phyloP scores from a whole-genome alignment of 2,329 filamentous ascomycete species.

The Sporothrix phasma region DNA sequence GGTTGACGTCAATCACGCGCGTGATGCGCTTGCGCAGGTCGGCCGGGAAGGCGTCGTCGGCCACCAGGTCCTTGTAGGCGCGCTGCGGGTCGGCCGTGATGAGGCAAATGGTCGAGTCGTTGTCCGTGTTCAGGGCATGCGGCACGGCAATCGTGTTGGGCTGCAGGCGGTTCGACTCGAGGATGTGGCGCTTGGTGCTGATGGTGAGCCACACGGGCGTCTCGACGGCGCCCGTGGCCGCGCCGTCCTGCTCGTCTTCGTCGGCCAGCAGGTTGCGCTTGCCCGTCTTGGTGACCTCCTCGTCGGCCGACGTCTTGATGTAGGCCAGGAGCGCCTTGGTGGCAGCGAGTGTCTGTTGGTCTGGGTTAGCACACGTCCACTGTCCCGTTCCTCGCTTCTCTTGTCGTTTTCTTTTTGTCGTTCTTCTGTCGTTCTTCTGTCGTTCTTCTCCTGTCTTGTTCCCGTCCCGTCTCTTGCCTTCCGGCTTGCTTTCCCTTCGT shows the following conservation, averaged over 20 bases:
- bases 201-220: constrained; percentile 52
- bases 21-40: constrained; percentile 58
- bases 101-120: constrained; percentile 65
- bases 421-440: not conserved
- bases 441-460: no score
- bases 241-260: constrained; percentile 29
- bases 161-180: constrained; percentile 69
- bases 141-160: constrained; percentile 73
- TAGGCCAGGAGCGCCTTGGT: constrained; percentile 52
- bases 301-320: constrained; percentile 47
- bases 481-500: no score
- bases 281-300: constrained; percentile 34
- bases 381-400: not conserved
- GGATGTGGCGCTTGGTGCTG: constrained; percentile 55
- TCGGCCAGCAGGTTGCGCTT: constrained; percentile 49
- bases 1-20: constrained; percentile 69
- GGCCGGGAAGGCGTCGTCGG: constrained; percentile 59
- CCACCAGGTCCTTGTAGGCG: constrained; percentile 80
- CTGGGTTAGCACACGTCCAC: not conserved
- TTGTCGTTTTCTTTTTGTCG: not conserved
- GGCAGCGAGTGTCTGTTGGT: constrained; percentile 46
- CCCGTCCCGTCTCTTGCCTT: no score
- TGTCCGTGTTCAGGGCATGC: constrained; percentile 60
- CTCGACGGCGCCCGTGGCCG: constrained; percentile 29
- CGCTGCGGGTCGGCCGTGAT: constrained; percentile 69